A percentile compares a stretch with the other conserved stretches of the same genome.
Conservation (phyloP, 2,329 filamentous ascomycete genomes). For the Epichloe sibirici region DNA sequence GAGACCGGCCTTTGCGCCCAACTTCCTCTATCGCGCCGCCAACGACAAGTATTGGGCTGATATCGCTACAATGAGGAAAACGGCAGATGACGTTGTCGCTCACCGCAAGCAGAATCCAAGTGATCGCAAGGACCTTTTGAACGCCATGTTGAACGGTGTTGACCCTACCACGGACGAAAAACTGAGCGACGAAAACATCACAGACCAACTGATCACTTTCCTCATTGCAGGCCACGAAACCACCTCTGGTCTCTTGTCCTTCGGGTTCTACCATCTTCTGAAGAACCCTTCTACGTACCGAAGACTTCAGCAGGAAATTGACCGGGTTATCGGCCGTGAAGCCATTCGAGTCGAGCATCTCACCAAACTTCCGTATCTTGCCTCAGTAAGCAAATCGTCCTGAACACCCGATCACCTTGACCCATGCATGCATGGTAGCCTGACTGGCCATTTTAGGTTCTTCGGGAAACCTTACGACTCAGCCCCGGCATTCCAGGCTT, state of each 20-base stretch:
- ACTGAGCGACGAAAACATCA: slow-evolving; percentile 50
- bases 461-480: slow-evolving; percentile 55
- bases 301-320: slow-evolving; percentile 56
- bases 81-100: slow-evolving; percentile 48
- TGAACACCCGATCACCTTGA: not conserved
- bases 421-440: too few relatives aligned
- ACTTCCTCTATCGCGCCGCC: slow-evolving; percentile 35
- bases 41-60: slow-evolving; percentile 41
- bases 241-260: slow-evolving; percentile 53
- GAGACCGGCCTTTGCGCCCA: slow-evolving; percentile 31
- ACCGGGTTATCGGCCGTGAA: slow-evolving; percentile 47
- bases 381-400: slow-evolving; percentile 29
- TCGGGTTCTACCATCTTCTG: slow-evolving; percentile 51
- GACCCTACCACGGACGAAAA: slow-evolving; percentile 56
- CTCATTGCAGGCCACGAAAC: slow-evolving; percentile 63
- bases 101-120: slow-evolving; percentile 41
- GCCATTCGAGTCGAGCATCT: slow-evolving; percentile 49
- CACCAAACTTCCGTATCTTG: slow-evolving; percentile 51
- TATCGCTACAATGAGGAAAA: slow-evolving; percentile 41
- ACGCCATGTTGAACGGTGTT: slow-evolving; percentile 54
- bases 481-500: slow-evolving; percentile 48
- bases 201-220: slow-evolving; percentile 62
- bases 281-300: slow-evolving; percentile 47
- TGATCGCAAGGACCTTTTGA: slow-evolving; percentile 53
- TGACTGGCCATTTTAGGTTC: slow-evolving; percentile 20